Evolutionary conservation across 495 filamentous ascomycete genomes (phyloP).

Genomic region (Penicillium atrosanguineum): DNA sequence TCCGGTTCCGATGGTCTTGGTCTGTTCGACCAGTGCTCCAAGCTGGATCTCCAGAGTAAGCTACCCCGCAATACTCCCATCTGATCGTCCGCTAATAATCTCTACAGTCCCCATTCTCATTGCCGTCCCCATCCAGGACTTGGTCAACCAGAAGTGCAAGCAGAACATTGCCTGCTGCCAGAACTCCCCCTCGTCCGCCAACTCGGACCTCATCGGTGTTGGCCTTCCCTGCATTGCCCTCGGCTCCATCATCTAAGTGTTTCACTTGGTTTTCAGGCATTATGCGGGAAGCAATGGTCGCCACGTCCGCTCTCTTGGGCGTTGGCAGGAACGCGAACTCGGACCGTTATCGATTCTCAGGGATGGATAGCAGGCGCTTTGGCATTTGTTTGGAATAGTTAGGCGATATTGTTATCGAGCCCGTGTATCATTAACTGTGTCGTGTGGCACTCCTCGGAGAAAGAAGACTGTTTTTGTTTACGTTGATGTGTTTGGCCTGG

Average conservation of each 20-base stretch:
- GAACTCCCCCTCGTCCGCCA: conserved; percentile 36
- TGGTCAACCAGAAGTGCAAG: conserved; percentile 52
- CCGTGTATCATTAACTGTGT: conserved; percentile 39
- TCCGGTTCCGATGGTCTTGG: conserved; percentile 36
- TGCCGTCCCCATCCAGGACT: conserved; percentile 37
- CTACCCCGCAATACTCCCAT: not conserved
- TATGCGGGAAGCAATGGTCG: conserved; percentile 19
- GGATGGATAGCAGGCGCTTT: conserved; percentile 20
- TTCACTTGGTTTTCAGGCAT: conserved; percentile 12
- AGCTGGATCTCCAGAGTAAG: conserved; percentile 32
- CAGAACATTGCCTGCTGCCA: conserved; percentile 55
- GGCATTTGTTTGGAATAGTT: conserved; percentile 23
- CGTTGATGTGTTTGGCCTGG: conserved; percentile 18
- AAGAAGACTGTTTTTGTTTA: conserved; percentile 33
- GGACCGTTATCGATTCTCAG: conserved; percentile 24
- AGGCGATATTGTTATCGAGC: conserved; percentile 22
- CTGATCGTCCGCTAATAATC: conserved; percentile 15
- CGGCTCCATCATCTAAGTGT: conserved; percentile 47
- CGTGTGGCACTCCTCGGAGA: conserved; percentile 38
- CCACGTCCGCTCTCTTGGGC: conserved; percentile 2
- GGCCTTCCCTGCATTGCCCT: conserved; percentile 52
- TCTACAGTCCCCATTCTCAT: conserved; percentile 26
- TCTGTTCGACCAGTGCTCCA: conserved; percentile 41
- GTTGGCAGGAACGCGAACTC: conserved; percentile 7
- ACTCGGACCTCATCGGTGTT: conserved; percentile 42